Percentiles rank a stretch among this genome's conserved stretches.
Evolutionary conservation across 768 basidiomycete genomes (phyloP).

Genomic region (Pulveroboletus sp.): DNA sequence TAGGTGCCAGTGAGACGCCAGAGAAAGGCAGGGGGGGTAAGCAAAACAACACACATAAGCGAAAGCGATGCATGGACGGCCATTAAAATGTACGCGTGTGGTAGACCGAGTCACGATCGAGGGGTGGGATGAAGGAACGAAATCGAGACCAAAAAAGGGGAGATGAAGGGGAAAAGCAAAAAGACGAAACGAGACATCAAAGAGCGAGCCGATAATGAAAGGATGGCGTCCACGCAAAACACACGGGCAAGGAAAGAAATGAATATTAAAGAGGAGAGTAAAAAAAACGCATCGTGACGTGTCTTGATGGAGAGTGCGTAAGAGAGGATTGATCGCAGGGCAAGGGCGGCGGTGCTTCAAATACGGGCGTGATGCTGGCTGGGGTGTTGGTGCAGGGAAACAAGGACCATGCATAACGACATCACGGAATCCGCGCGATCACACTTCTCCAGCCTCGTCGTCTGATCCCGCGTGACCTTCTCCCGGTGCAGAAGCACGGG

Average conservation of each 20-base stretch:
- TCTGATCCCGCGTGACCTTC: conserved; percentile 17
- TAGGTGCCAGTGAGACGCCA: neutral
- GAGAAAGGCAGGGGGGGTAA: neutral
- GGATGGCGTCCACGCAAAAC: neutral
- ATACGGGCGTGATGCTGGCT: neutral
- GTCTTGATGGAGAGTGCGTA: conserved; percentile 22
- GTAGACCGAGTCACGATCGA: conserved; percentile 3
- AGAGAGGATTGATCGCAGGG: conserved; percentile 19
- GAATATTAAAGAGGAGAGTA: neutral
- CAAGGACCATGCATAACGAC: conserved; percentile 10
- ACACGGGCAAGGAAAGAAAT: neutral
- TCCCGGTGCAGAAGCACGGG: conserved; percentile 12
- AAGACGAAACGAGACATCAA: neutral
- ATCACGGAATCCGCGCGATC: conserved; percentile 14
- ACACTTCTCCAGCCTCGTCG: conserved; percentile 14
- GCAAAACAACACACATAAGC: conserved; percentile 22
- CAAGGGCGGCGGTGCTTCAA: conserved; percentile 3
- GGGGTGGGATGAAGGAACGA: neutral
- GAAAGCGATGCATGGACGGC: conserved; percentile 12
- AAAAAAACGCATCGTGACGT: conserved; percentile 18
- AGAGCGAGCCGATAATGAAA: conserved; percentile 1
- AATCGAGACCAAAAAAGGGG: neutral
- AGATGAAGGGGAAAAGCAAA: neutral
- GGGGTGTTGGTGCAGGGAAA: neutral
- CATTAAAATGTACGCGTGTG: conserved; percentile 25